Evolutionary conservation across 805 yeast genomes (phyloP), one percentile per base, ranked within the genome.

Genomic region (Metschnikowia sp.): DNA sequence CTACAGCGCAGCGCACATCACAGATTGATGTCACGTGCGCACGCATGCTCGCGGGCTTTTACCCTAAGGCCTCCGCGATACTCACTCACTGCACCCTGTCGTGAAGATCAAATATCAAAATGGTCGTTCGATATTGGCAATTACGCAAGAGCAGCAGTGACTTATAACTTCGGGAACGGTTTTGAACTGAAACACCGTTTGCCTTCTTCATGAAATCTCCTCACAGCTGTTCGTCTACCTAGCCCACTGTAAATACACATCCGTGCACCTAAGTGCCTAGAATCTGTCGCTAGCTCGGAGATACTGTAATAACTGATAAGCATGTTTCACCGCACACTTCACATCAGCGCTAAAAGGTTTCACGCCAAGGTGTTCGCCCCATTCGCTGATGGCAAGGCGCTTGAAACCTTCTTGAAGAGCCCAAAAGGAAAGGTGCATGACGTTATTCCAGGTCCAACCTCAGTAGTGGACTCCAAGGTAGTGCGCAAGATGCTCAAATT

Each of bases 401-500:
- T 54, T 7, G 47, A 32, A 13, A 15, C 31, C 19, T 54, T 40
- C 18, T 48, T 54, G 32, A 32, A 44, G 10, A 42, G 36, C 10
- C 40, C 57, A 10, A 41, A 44, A 2, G 55, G 58, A 37, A 45
- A 45, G 13, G 56, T 53, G 18, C 54, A 37, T 10, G 56, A 53
- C 36, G 36, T 55, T 39, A 38, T 55, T 19, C 58, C 58, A 10
- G 45, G 43, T 8, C 44, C 51, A 9, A 42, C 51, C 11, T 44
- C 50, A 18, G 53, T 63, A 15, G 54, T 53, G 31, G 56, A 54
- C 40, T 43, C 53, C 13, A 43, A 44, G 15, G 47, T 56, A 4
- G 54, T 63, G 13, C 49, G 47, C 32, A 76, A 68, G 36, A 56
- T 81, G 40, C 55, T 78, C 31, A 67, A 68, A 35, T 58, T 81